A percentile compares a stretch with the other conserved stretches of the same genome.
These are phyloP conservation scores for Alternaria solani DNA, from an alignment of 2,329 filamentous ascomycete species.

Conservation along the genomic window DNA sequence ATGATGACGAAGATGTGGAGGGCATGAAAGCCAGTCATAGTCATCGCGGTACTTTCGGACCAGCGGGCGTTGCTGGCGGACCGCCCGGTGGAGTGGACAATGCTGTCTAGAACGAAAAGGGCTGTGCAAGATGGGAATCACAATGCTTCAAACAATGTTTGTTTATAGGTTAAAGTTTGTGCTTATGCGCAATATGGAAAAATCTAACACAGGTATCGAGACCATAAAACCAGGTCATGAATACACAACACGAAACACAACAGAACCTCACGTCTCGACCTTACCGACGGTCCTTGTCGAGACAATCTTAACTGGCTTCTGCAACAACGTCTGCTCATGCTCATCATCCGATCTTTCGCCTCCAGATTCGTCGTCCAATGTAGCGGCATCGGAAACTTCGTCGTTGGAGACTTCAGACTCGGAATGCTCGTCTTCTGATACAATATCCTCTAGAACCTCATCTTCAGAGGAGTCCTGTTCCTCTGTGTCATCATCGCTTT, in stretches of 20 bases:
- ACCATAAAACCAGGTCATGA: background rate
- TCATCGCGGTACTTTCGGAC: conserved; percentile 10
- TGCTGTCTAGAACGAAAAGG: background rate
- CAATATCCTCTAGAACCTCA: background rate
- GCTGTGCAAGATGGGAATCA: background rate
- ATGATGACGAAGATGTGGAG: conserved; percentile 14
- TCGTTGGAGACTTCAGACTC: background rate
- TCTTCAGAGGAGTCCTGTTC: background rate
- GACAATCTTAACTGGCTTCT: background rate
- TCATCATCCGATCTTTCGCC: background rate
- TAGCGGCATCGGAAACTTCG: background rate
- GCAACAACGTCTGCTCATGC: background rate
- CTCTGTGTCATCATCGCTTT: background rate
- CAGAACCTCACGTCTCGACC: background rate
- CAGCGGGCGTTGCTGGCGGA: conserved; percentile 20
- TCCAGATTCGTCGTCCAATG: background rate
- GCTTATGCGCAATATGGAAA: background rate
- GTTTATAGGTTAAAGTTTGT: background rate
- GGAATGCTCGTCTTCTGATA: background rate
- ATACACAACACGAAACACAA: background rate
- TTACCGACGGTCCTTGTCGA: background rate
- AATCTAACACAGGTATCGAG: background rate
- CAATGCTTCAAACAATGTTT: background rate
- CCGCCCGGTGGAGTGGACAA: conserved; percentile 13
- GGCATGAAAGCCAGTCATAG: background rate